A percentile compares a stretch with the other conserved stretches of the same genome.
Conservation (phyloP, 306 rosid genomes). For the Myrica gale region DNA sequence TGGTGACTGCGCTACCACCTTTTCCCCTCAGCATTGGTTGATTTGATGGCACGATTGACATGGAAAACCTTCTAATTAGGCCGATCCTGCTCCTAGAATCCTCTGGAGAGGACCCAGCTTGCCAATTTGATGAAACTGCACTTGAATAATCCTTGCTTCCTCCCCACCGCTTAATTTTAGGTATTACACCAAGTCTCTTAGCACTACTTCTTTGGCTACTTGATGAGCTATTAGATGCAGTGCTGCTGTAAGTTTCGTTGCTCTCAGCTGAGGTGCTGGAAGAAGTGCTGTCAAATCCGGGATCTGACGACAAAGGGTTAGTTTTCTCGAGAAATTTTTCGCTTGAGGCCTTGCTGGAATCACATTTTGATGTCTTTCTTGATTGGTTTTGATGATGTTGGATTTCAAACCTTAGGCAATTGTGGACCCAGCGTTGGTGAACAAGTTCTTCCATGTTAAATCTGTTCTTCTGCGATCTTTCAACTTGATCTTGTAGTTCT, state of each 20-base stretch:
- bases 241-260: conserved; percentile 31
- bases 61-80: conserved; percentile 27
- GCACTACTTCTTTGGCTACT: conserved; percentile 36
- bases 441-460: conserved; percentile 47
- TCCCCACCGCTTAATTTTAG: conserved; percentile 26
- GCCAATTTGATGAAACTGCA: neutral
- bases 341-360: conserved; percentile 16
- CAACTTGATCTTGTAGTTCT: conserved; percentile 36
- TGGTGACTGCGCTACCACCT: neutral
- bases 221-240: conserved; percentile 36
- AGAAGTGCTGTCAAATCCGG: conserved; percentile 28
- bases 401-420: conserved; percentile 42
- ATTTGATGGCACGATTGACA: conserved; percentile 27
- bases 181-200: conserved; percentile 22
- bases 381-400: conserved; percentile 16
- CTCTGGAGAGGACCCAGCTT: conserved; percentile 1
- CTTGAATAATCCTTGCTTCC: conserved; percentile 24
- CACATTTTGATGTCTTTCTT: conserved; percentile 8
- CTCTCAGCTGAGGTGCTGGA: conserved; percentile 34
- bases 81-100: conserved; percentile 14
- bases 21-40: conserved; percentile 12
- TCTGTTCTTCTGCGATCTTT: conserved; percentile 34
- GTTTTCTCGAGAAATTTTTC: conserved; percentile 1
- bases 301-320: conserved; percentile 13
- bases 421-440: conserved; percentile 46